These are phyloP conservation scores for Lecanosticta acicola DNA, from an alignment of 2,329 filamentous ascomycete species.

Conservation along the genomic window DNA sequence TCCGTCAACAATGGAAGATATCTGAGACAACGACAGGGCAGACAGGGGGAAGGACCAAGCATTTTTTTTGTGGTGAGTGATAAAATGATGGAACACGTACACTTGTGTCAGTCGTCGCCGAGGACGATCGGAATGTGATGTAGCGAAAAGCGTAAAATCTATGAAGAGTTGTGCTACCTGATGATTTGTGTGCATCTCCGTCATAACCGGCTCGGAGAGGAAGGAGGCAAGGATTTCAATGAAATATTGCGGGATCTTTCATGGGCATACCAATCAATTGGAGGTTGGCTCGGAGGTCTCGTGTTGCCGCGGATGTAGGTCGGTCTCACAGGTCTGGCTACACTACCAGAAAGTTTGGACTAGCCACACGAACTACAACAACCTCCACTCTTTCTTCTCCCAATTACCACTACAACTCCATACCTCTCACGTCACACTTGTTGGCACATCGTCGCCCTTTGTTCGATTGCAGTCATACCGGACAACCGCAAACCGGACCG, in stretches of 20 bases:
- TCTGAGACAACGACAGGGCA: too few species aligned
- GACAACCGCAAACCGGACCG: background rate
- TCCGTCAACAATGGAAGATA: too few species aligned
- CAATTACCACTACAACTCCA: background rate
- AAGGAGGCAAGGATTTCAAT: background rate
- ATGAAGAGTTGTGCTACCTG: too few species aligned
- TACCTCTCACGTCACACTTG: background rate
- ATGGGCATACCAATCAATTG: background rate
- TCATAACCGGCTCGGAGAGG: background rate
- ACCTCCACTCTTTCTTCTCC: background rate
- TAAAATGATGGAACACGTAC: too few species aligned
- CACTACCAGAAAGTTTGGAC: background rate
- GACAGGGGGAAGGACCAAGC: too few species aligned
- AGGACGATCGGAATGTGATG: too few species aligned
- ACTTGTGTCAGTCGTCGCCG: too few species aligned
- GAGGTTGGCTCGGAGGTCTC: background rate
- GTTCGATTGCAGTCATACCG: background rate
- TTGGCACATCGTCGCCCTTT: background rate
- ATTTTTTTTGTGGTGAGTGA: too few species aligned
- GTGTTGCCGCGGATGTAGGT: too few species aligned
- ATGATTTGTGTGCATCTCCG: background rate
- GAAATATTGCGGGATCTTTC: background rate
- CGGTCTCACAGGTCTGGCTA: too few species aligned
- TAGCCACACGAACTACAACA: background rate
- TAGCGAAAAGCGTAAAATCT: too few species aligned